Evolutionary conservation across 83 land plant species (phyloP).

Genomic region (Diphasiastrum complanatum): DNA sequence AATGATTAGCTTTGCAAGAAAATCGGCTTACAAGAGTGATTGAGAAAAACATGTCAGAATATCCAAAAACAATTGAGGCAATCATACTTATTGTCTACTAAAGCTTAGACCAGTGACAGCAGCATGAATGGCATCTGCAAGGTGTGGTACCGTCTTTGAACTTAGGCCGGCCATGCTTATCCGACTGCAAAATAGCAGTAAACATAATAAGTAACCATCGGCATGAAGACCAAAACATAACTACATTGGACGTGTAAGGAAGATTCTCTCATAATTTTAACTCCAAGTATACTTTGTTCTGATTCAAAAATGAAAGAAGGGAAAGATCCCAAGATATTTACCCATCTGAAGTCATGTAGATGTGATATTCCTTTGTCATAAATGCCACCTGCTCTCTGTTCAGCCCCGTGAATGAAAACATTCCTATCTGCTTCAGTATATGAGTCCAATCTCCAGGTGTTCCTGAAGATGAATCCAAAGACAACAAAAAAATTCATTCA

Average conservation of each 20-base stretch:
- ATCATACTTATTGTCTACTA: not conserved
- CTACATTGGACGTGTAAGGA: not conserved
- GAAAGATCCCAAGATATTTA: conserved; percentile 29
- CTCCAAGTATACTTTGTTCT: too few species aligned
- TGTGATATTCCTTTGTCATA: conserved; percentile 86
- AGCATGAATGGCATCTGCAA: conserved; percentile 87
- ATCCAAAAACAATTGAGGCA: too few species aligned
- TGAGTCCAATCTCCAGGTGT: conserved; percentile 99
- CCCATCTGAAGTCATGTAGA: conserved; percentile 98
- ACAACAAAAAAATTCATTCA: not conserved
- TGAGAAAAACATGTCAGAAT: too few species aligned
- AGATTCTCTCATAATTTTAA: not conserved
- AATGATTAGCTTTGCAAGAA: too few species aligned
- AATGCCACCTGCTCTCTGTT: conserved; percentile 75
- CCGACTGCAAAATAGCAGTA: conserved; percentile 67
- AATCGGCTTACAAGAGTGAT: too few species aligned
- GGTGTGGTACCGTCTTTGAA: conserved; percentile 75
- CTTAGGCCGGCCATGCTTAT: conserved; percentile 94
- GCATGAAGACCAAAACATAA: not conserved
- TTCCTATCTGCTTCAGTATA: conserved; percentile 92
- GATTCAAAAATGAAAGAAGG: too few species aligned
- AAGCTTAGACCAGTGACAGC: conserved; percentile 43
- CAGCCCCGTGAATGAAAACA: conserved; percentile 95
- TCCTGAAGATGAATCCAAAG: conserved; percentile 30
- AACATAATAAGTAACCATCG: not conserved